phyloP scores from a whole-genome alignment of 1,284 basidiomycete genomes.

The Malassezia yamatoensis region DNA sequence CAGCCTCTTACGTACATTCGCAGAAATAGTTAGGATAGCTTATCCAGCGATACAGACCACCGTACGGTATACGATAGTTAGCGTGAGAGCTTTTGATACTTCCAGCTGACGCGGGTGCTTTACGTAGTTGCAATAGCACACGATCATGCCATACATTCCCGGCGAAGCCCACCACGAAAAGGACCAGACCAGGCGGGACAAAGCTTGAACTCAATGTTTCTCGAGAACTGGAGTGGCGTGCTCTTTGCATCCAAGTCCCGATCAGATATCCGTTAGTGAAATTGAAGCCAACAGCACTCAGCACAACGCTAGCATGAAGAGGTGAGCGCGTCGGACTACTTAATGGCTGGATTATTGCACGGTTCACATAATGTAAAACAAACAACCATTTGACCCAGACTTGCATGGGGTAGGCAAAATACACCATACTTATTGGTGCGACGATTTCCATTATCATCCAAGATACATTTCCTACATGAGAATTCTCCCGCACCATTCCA shows the following conservation, averaged over 20 bases:
- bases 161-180: slow-evolving; percentile 55
- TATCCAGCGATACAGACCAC: slow-evolving; percentile 65
- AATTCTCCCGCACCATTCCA: slow-evolving; percentile 1
- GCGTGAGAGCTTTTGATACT: not conserved
- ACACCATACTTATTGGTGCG: not conserved
- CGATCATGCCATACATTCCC: slow-evolving; percentile 83
- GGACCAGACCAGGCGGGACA: not conserved
- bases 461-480: slow-evolving; percentile 5
- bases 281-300: slow-evolving; percentile 61
- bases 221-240: not conserved
- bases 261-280: slow-evolving; percentile 62
- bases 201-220: not conserved
- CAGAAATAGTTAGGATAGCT: slow-evolving; percentile 89
- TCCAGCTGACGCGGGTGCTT: not conserved
- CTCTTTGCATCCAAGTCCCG: slow-evolving; percentile 53
- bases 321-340: slow-evolving; percentile 70
- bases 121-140: slow-evolving; percentile 62
- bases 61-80: slow-evolving; percentile 71
- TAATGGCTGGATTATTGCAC: slow-evolving; percentile 69
- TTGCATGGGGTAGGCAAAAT: not conserved
- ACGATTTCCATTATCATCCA: slow-evolving; percentile 19
- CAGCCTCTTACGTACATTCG: slow-evolving; percentile 54
- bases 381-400: slow-evolving; percentile 55
- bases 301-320: slow-evolving; percentile 60
- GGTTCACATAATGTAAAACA: slow-evolving; percentile 70